A percentile compares a stretch with the other conserved stretches of the same genome.
These are phyloP conservation scores for Cystofilobasidium macerans DNA, from an alignment of 768 basidiomycete genomes.

Conservation along the genomic window DNA sequence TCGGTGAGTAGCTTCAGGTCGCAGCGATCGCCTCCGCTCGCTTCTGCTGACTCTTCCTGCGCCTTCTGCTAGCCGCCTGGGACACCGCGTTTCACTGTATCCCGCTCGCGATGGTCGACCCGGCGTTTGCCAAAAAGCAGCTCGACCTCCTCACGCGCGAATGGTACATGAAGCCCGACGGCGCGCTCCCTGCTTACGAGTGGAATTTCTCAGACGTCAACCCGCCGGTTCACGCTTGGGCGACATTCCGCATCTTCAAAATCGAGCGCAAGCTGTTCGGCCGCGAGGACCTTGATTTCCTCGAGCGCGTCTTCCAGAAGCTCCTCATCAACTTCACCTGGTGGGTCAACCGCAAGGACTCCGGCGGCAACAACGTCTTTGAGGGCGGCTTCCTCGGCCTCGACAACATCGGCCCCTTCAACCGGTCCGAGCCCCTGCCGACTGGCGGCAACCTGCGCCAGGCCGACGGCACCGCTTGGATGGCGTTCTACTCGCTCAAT, in stretches of 20 bases:
- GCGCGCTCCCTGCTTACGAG: constrained; percentile 96
- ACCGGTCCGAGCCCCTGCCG: constrained; percentile 90
- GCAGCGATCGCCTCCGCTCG: not conserved
- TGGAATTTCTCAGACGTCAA: constrained; percentile 99
- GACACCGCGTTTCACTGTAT: constrained; percentile 99
- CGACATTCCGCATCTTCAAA: constrained; percentile 97
- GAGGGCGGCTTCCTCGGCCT: constrained; percentile 96
- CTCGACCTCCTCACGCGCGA: constrained; percentile 89
- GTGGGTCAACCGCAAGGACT: constrained; percentile 99
- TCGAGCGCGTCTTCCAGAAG: constrained; percentile 98
- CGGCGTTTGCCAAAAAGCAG: constrained; percentile 93
- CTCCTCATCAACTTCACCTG: constrained; percentile 93
- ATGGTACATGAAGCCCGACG: constrained; percentile 97
- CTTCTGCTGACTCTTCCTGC: not conserved
- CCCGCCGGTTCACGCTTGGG: constrained; percentile 98
- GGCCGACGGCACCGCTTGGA: constrained; percentile 98
- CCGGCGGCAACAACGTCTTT: constrained; percentile 88
- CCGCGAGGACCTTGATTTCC: constrained; percentile 74
- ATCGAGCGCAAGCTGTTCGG: constrained; percentile 94
- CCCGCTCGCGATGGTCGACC: constrained; percentile 89
- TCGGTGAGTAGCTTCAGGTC: constrained; percentile 43
- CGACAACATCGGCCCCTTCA: constrained; percentile 97
- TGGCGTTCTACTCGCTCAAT: constrained; percentile 97
- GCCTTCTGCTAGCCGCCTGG: constrained; percentile 44
- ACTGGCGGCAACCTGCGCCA: constrained; percentile 89